Evolutionary conservation across 345 rosid genomes (phyloP).

Genomic region (Chamaenerion angustifolium): DNA sequence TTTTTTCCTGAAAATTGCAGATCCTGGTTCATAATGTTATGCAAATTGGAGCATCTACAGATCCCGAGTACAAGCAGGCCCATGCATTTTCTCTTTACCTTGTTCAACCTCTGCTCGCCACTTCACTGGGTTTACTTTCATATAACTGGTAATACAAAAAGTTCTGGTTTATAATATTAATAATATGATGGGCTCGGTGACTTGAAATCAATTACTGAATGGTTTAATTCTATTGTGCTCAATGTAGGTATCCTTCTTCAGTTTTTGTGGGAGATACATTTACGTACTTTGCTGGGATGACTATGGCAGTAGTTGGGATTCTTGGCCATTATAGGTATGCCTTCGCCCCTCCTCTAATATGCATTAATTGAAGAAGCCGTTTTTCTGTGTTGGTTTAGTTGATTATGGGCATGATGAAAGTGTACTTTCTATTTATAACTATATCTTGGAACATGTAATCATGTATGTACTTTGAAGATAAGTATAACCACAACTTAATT

Average conservation of each 20-base stretch:
- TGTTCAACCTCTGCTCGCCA: constrained; percentile 81
- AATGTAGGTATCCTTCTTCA: constrained; percentile 86
- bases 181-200: neutral
- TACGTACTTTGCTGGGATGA: constrained; percentile 95
- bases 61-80: constrained; percentile 73
- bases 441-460: too few relatives aligned
- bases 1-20: constrained; percentile 35
- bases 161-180: neutral
- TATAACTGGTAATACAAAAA: constrained; percentile 55
- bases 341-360: neutral
- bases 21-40: constrained; percentile 74
- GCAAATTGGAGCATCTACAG: constrained; percentile 89
- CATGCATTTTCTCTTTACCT: constrained; percentile 96
- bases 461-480: too few relatives aligned
- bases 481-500: too few relatives aligned
- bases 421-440: too few relatives aligned
- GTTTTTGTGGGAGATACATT: constrained; percentile 98
- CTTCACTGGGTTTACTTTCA: constrained; percentile 78
- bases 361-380: neutral
- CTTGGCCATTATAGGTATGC: constrained; percentile 81
- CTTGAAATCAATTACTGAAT: neutral
- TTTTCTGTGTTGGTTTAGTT: too few relatives aligned
- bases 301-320: constrained; percentile 94
- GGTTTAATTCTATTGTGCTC: constrained; percentile 10
- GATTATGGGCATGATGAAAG: too few relatives aligned